Base-by-base conservation (phyloP, 768 basidiomycete species). In the Mycena epipterygia region DNA sequence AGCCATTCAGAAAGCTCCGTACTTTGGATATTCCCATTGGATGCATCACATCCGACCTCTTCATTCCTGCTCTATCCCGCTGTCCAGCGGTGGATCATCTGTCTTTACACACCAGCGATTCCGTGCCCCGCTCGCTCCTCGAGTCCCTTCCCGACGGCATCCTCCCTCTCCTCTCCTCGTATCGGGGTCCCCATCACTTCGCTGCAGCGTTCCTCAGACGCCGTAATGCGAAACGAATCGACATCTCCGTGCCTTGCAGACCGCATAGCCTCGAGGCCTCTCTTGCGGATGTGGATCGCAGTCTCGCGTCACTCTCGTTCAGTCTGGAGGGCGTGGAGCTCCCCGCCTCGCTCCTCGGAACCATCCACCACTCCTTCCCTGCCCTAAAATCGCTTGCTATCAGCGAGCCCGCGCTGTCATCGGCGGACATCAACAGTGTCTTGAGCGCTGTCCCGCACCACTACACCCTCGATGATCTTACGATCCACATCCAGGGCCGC, bases 61-160 rank as follows among this genome's bases (percentile, higher is more conserved):
- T 82, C 59, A 64, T 78, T 12, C 41, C 62, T 23, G 79, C 81
- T 5, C 72, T 82, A 23, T 60, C 74, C 33, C 76, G 77, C 21
- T 82, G 80, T 56, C 79, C 80, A 2, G 52, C 61, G 35, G 74
- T 84, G 13, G 72, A 79, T 33, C 76, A 80, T 21, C 71, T 84
- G 1, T 67, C 70, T 17, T 33, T 72, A 21, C 70, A 67, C 55
- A 57, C 56, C 27, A 27, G 14, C 39, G 70, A 67, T 9, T 58
- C 17, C 13, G 39, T 67, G 7, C 59, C 65, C 17, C 65, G 39
- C 41, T 63, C 70, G 7, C 55, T 42, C 27, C 13, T 72, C 55
- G 65, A 72, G 39, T 57, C 13, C 37, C 66, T 72, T 8, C 70
- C 70, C 2, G 64, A 71, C 19, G 70, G 65, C 21, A 53, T 72